Percentiles rank a stretch among this genome's conserved stretches.
phyloP scores from a whole-genome alignment of 345 rosid genomes.

The Carallia pectinifolia region DNA sequence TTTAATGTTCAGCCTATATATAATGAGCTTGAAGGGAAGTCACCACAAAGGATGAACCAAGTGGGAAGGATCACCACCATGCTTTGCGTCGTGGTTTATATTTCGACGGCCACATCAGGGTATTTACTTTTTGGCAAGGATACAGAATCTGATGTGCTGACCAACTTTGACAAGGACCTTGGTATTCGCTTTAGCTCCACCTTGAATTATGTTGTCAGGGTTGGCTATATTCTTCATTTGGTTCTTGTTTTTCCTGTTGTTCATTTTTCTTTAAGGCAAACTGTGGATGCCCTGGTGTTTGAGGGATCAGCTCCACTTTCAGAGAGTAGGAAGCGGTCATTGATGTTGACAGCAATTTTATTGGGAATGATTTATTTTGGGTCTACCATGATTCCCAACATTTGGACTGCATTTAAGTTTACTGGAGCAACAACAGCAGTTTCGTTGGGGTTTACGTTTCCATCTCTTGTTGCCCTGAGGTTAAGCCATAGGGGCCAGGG shows the following conservation, averaged over 20 bases:
- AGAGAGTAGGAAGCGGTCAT: conserved; percentile 77
- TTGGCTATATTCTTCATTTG: conserved; percentile 89
- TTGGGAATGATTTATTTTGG: conserved; percentile 63
- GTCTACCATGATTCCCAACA: conserved; percentile 88
- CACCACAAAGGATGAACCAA: conserved; percentile 76
- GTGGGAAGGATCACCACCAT: conserved; percentile 81
- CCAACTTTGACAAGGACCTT: conserved; percentile 85
- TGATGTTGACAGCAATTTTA: conserved; percentile 59
- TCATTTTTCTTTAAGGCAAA: conserved; percentile 89
- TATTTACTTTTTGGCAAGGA: conserved; percentile 80
- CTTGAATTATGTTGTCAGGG: conserved; percentile 74
- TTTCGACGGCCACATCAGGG: conserved; percentile 76
- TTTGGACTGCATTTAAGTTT: conserved; percentile 97
- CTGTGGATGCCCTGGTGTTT: conserved; percentile 68
- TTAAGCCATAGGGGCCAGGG: conserved; percentile 49
- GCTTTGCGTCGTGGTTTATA: conserved; percentile 65
- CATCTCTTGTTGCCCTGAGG: conserved; percentile 72
- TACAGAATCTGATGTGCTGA: conserved; percentile 79
- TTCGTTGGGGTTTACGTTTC: conserved; percentile 88
- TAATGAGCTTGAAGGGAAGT: conserved; percentile 74
- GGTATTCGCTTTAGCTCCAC: conserved; percentile 79
- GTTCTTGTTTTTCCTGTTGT: conserved; percentile 95
- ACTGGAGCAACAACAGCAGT: conserved; percentile 99
- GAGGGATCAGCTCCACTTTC: conserved; percentile 65
- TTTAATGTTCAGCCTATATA: conserved; percentile 94